Base-by-base conservation (phyloP, 352 stramenopile species). In the Pythium pyrilobum region DNA sequence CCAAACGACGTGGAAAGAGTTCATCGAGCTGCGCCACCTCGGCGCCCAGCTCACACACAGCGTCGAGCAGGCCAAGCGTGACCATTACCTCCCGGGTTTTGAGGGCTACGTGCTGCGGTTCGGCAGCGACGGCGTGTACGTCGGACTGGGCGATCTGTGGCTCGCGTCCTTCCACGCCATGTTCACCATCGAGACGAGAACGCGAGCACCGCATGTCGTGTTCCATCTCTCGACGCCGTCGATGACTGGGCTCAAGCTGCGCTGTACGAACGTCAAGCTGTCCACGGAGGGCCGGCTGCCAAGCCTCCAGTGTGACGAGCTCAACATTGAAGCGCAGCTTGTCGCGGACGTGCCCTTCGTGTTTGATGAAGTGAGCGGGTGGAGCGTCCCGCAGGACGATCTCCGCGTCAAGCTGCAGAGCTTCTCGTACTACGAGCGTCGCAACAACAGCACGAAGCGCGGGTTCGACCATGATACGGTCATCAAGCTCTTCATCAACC, bases 401-500 rank as follows among this genome's bases (percentile, higher is more conserved):
- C 54, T 91, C 7, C 47, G 84, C 31, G 76, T 91, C 36, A 75
- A 87, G 45, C 62, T 91, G 18, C 72, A 71, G 64, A 87, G 77
- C 34, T 69, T 91, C 11, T 60, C 72, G 25, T 91, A 91, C 61
- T 91, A 89, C 42, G 80, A 91, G 47, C 70, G 80, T 0, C 64
- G 74, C 40, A 51, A 62, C 29, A 83, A 72, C 36, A 87, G 71
- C 24, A 72, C 68, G 18, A 82, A 87, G 34, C 69, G 62, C 5
- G 71, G 69, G 4, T 79, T 74, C 11, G 76, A 87, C 24, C 75
- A 91, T 56, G 80, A 91, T 58, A 87, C 68, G 11, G 73, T 91
- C 16, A 84, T 91, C 64, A 88, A 87, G 62, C 69, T 87, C 51
- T 87, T 91, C 18, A 85, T 91, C 38, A 91, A 91, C 39, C 69